Conservation (phyloP, 1,284 basidiomycete genomes). For the Taiwanofungus camphoratus region DNA sequence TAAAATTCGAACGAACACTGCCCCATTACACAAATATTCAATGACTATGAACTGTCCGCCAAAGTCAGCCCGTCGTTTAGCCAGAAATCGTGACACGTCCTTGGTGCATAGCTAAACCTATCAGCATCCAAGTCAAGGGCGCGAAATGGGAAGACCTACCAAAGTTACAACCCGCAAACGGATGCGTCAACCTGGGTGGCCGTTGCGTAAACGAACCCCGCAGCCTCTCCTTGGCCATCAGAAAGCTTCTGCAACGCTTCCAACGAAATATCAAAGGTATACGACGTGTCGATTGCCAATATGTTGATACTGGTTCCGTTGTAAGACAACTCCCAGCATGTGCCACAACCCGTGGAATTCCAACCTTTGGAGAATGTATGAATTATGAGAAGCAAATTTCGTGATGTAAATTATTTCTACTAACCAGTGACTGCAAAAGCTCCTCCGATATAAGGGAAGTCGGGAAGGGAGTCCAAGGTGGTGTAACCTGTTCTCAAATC, state of each 20-base stretch:
- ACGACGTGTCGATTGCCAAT: slow-evolving; percentile 37
- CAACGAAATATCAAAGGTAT: slow-evolving; percentile 32
- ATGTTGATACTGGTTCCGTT: slow-evolving; percentile 33
- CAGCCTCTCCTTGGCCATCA: slow-evolving; percentile 16
- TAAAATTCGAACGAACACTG: too few species aligned
- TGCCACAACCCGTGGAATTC: too few species aligned
- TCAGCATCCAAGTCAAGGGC: too few species aligned
- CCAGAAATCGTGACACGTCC: too few species aligned
- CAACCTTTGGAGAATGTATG: slow-evolving; percentile 41
- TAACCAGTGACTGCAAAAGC: slow-evolving; percentile 30
- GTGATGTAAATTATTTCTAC: not conserved
- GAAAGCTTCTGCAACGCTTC: slow-evolving; percentile 27
- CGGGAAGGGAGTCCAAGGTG: slow-evolving; percentile 41
- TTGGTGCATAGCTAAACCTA: too few species aligned
- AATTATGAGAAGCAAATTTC: not conserved
- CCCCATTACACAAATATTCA: too few species aligned
- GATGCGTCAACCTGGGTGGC: slow-evolving; percentile 20
- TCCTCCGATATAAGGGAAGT: slow-evolving; percentile 47
- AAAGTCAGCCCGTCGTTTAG: too few species aligned
- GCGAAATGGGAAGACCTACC: too few species aligned
- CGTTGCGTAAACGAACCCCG: slow-evolving; percentile 21
- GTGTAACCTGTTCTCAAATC: slow-evolving; percentile 38
- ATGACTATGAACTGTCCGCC: too few species aligned
- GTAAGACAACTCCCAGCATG: slow-evolving; percentile 42
- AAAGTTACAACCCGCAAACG: slow-evolving; percentile 24